A percentile compares a stretch with the other conserved stretches of the same genome.
Evolutionary conservation across 2,329 filamentous ascomycete genomes (phyloP).

Genomic region (Microdochium bolleyi): DNA sequence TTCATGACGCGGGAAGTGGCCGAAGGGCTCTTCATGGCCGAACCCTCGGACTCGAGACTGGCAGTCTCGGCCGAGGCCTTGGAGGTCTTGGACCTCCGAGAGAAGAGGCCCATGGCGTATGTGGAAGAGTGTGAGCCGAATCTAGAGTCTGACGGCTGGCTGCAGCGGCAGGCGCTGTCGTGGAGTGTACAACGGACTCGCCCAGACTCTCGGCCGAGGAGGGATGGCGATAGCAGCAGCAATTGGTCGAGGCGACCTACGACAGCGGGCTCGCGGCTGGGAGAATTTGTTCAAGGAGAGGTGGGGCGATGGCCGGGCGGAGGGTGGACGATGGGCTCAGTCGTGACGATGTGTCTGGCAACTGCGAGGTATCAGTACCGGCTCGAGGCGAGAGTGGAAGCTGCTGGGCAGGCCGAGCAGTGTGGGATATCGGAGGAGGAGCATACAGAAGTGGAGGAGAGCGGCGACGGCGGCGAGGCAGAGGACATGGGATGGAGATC

Average conservation of each 20-base stretch:
- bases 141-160: neutral
- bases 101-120: constrained; percentile 46
- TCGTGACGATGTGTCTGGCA: neutral
- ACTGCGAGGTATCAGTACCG: too few relatives aligned
- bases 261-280: neutral
- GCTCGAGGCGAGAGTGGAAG: too few relatives aligned
- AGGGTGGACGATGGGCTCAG: neutral
- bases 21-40: constrained; percentile 34
- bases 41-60: constrained; percentile 43
- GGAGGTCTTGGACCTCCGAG: constrained; percentile 42
- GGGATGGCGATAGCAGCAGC: too few relatives aligned
- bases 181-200: too few relatives aligned
- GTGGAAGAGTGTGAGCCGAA: neutral
- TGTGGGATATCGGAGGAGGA: too few relatives aligned
- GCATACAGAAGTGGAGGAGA: too few relatives aligned
- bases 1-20: constrained; percentile 30
- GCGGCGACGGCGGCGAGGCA: too few relatives aligned
- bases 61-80: constrained; percentile 37
- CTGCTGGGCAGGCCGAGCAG: too few relatives aligned
- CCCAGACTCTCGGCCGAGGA: neutral
- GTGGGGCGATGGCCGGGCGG: neutral
- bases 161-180: neutral
- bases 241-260: neutral
- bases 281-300: neutral
- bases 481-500: too few relatives aligned